phyloP scores from a whole-genome alignment of 176 grass and related monocot genomes.

The Aechmea fasciata region DNA sequence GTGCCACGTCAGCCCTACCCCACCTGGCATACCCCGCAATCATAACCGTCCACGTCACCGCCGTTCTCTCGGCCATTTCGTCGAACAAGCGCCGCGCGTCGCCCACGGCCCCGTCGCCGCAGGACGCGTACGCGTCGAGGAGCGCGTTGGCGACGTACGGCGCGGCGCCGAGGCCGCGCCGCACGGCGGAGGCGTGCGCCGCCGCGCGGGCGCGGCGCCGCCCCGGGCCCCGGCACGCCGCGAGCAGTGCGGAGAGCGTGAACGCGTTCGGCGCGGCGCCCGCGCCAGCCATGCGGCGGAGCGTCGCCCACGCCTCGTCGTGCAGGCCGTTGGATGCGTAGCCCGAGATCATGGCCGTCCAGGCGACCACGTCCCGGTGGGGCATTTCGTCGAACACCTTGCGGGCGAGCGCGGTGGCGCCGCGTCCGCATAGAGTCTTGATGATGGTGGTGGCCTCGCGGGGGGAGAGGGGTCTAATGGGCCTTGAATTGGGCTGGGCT shows the following conservation, averaged over 20 bases:
- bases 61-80: constrained; percentile 17
- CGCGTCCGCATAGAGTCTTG: constrained; percentile 9
- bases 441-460: constrained; percentile 28
- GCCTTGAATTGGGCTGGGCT: not conserved
- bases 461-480: not conserved
- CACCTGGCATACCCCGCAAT: constrained; percentile 32
- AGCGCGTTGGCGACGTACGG: constrained; percentile 46
- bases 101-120: constrained; percentile 1
- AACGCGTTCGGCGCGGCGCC: constrained; percentile 34
- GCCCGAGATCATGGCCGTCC: constrained; percentile 52
- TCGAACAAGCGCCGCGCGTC: constrained; percentile 35
- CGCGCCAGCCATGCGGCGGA: constrained; percentile 27
- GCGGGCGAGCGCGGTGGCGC: constrained; percentile 22
- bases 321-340: constrained; percentile 30
- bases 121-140: constrained; percentile 28
- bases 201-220: not conserved
- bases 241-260: constrained; percentile 39
- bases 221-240: constrained; percentile 18
- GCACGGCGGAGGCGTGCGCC: constrained; percentile 22
- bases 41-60: constrained; percentile 48
- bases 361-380: constrained; percentile 38
- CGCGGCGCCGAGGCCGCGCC: constrained; percentile 20
- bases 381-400: constrained; percentile 46
- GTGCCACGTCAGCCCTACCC: constrained; percentile 14
- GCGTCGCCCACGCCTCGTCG: constrained; percentile 15